Percentiles rank a stretch among this genome's conserved stretches.
These are phyloP conservation scores for Terfezia claveryi DNA, from an alignment of 495 filamentous ascomycete genomes.

Conservation along the genomic window DNA sequence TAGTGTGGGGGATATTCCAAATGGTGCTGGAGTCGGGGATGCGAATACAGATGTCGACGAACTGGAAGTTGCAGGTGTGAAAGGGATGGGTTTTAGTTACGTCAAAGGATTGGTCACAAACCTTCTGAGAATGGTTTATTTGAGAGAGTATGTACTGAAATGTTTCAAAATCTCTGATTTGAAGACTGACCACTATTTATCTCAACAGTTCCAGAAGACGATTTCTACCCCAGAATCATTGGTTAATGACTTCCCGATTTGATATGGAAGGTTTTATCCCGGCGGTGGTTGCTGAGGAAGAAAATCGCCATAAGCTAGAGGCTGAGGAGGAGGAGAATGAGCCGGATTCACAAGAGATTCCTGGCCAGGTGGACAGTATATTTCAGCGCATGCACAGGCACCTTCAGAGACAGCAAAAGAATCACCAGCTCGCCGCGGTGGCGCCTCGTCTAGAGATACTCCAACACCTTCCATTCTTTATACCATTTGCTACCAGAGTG, in stretches of 20 bases:
- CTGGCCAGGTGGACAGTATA: conserved; percentile 11
- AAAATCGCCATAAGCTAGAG: conserved; percentile 47
- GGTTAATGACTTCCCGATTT: conserved; percentile 83
- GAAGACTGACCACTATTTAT: conserved; percentile 2
- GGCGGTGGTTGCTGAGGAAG: conserved; percentile 72
- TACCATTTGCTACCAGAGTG: conserved; percentile 78
- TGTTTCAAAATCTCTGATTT: not conserved
- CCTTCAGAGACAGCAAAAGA: conserved; percentile 26
- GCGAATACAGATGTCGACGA: conserved; percentile 4
- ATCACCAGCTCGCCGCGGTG: conserved; percentile 48
- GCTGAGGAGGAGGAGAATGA: conserved; percentile 28
- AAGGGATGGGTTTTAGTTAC: conserved; percentile 52
- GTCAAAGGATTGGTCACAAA: conserved; percentile 62
- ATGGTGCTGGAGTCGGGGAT: conserved; percentile 20
- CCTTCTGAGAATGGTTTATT: conserved; percentile 73
- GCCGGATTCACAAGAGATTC: not conserved
- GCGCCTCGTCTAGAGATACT: conserved; percentile 75
- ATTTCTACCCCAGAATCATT: conserved; percentile 63
- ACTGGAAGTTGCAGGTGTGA: conserved; percentile 22
- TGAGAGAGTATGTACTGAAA: conserved; percentile 43
- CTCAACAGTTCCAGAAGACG: conserved; percentile 44
- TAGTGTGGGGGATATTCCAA: conserved; percentile 15
- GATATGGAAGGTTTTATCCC: conserved; percentile 81
- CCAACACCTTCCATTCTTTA: conserved; percentile 90
- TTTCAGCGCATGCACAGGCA: conserved; percentile 17